Evolutionary conservation across 495 filamentous ascomycete genomes (phyloP), one percentile per base, ranked within the genome.

Genomic region (Filosporella fistucella): DNA sequence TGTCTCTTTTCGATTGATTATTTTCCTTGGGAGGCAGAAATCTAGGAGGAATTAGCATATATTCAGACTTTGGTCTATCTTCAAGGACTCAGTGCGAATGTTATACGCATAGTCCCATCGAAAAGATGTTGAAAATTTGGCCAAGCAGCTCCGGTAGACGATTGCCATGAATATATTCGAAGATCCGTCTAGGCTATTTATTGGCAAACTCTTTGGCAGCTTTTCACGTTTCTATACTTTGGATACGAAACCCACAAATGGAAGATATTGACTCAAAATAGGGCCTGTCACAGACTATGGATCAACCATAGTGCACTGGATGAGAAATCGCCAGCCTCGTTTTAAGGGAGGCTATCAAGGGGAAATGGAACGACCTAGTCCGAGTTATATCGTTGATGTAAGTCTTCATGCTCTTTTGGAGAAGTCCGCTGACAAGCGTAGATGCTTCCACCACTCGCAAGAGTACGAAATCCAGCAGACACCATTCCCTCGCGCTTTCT

Each of bases 241-340:
- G n/a, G n/a, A n/a, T n/a, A n/a, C n/a, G n/a, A n/a, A n/a, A n/a
- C n/a, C n/a, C n/a, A n/a, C n/a, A n/a, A n/a, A n/a, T n/a, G n/a
- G n/a, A n/a, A n/a, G n/a, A n/a, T n/a, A n/a, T n/a, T n/a, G n/a
- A n/a, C n/a, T n/a, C n/a, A n/a, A n/a, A n/a, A n/a, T 52, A 89
- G 86, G 86, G 21, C 82, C 91, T 42, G 88, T 95, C 6, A 97
- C 93, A 13, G 93, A 98, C 63, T 96, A 96, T 78, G 88, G 91
- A 52, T 86, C 91, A 9, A 93, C 89, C 5, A 78, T 95, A 63
- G 83, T 89, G 42, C 86, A 91, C 67, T 98, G 87, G 86, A 90
- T 96, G 86, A 85, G 84, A 56, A 80, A 87, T 61, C 81, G 91
- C 24, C 77, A 82, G 55, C 86, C 89, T 13, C 76, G 77, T 52